Evolutionary conservation across 768 basidiomycete genomes (phyloP), one percentile per base, ranked within the genome.

Genomic region (Boletellus emodensis): DNA sequence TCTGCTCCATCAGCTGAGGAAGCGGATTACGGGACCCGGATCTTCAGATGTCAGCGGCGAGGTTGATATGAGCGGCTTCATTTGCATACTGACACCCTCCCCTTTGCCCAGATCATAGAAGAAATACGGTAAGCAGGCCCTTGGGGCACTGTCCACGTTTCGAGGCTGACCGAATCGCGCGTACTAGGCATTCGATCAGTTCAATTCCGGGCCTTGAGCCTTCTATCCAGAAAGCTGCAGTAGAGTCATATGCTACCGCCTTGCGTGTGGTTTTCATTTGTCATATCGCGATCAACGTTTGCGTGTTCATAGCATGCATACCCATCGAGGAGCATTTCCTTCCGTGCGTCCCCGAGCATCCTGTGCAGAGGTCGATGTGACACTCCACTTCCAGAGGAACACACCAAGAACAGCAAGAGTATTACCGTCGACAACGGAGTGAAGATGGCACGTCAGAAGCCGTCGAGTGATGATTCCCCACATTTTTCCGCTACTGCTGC

Each of bases 191-290:
- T 61, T 84, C 82, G 44, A 82, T 88, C 37, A 79, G 76, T 51
- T 79, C 82, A 54, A 92, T 94, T 72, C 81, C 82, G 54, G 71
- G 68, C 41, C 60, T 94, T 46, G 70, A 80, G 20, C 81, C 83
- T 38, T 54, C 64, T 36, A 61, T 81, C 46, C 77, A 72, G 58
- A 67, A 75, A 54, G 82, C 81, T 44, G 92, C 90, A 8, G 74
- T 88, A 48, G 77, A 81, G 54, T 88, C 88, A 2, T 94, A 93
- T 70, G 82, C 82, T 40, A 80, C 82, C 62, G 87, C 91, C 51
- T 73, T 94, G 61, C 83, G 80, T 61, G 82, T 82, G 56, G 89
- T 91, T 52, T 94, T 94, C 74, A 82, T 90, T 51, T 84, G 83
- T 61, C 90, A 92, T 62, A 74, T 78, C 46, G 84, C 76, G 28